Evolutionary conservation across 2,329 filamentous ascomycete genomes (phyloP), one percentile per base, ranked within the genome.

Genomic region (Botrytis byssoidea): DNA sequence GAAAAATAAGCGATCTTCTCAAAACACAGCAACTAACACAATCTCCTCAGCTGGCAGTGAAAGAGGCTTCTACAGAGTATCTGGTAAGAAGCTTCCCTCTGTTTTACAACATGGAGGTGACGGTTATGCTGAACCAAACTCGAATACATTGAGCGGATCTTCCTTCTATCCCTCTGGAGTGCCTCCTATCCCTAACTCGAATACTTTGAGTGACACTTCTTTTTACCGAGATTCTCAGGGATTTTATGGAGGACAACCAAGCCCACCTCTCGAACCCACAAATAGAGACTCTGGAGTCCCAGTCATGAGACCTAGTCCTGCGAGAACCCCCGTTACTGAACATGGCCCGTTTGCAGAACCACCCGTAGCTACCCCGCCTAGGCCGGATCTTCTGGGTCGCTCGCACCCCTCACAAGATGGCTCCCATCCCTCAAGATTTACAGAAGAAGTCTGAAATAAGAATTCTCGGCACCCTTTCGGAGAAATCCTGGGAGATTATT

Each of bases 241-340:
- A 37, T 86, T 83, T 72, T 81, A 79, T 76, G 79, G 79, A 46
- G 80, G 79, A 35, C 67, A 76, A 71, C 77, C 77, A 32, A 74
- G 65, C 66, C 73, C 79, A 35, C 61, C 76, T 20, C 87, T 88
- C 42, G 60, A 63, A 10, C 46, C 46, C 65, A 51, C 68, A 37
- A 66, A 44, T 37, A 75, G 78, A 44, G 85, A 88, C 71, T 90
- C 88, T 78, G 88, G 89, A 16, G 83, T 90, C 6, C 86, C 87
- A n/a, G 83, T 90, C 46, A 86, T 90, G 79, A 85, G 89, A 75
- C 86, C 88, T n/a, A 88, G 90, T n/a, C 91, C 91, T 25, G 89
- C 87, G 29, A 86, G 89, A 71, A 90, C 88, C 5, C 88, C 90
- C 1, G 83, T 91, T 25, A 87, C 88, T 73, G 86, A 88, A 74